Base-by-base conservation (phyloP, 768 basidiomycete genomes). In the Suillus ampliporus region DNA sequence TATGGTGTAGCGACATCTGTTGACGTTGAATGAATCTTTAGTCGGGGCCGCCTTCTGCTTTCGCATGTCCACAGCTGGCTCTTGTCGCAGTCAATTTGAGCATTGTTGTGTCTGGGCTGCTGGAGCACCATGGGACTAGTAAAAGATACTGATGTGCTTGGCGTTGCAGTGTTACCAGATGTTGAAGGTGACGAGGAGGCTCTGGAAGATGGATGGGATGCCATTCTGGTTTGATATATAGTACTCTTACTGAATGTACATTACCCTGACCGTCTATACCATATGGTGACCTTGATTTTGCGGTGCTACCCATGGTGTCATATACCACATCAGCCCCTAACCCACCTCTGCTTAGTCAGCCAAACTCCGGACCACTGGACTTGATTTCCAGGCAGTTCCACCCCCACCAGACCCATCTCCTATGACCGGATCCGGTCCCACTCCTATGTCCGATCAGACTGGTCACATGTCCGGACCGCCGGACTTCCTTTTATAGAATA, bases 41-140 rank as follows among this genome's bases (percentile, higher is more conserved):
- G 62, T 23, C 23, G 44, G 5, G 54, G 65, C 2, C 13, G 48
- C 4, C 60, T 77, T 3, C 35, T 76, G 13, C 64, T 76, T 2
- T 68, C 72, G 0, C 70, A 72, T 43, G 64, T 70, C 6, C 65
- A 66, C 26, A 75, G 72, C 56, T 65, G 63, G 2, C 68, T 77
- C 2, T 63, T 65, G 6, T 59, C 57, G 4, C 64, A 70, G 26
- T 68, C 69, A 26, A 71, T 65, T 1, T 62, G 65, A 7, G 68
- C 69, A 7, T 62, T 74, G 71, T 71, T 41, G 26, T 57, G 40
- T 46, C 58, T 59, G 19, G 58, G 58, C 2, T 59, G 40, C 38
- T 59, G 43, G 43, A 69, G 68, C 48, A 35, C 13, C 1, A 46
- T 65, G 31, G 72, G 65, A 7, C 47, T 73, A 6, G 52, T 75